Evolutionary conservation across 306 rosid genomes (phyloP).

Genomic region (Hippophae gyantsensis): DNA sequence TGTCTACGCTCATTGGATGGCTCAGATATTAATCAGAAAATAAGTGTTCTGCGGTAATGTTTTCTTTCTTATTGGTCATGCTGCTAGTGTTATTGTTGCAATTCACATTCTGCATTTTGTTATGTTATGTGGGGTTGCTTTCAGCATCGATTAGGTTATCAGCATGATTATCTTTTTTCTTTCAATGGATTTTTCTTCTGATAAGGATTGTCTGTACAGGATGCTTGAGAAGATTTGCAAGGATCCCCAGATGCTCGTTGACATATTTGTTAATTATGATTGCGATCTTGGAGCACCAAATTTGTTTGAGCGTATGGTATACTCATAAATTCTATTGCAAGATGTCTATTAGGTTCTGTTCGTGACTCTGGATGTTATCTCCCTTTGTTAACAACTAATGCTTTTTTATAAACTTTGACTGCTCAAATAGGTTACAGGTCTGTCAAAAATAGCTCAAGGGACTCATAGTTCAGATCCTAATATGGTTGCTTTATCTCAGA

Average conservation of each 20-base stretch:
- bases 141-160: slow-evolving; percentile 7
- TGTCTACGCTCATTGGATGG: slow-evolving; percentile 87
- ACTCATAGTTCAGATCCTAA: slow-evolving; percentile 72
- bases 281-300: slow-evolving; percentile 99
- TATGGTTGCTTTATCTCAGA: slow-evolving; percentile 55
- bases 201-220: slow-evolving; percentile 44
- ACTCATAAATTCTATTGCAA: slow-evolving; percentile 12
- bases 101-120: background rate
- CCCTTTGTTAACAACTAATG: slow-evolving; percentile 11
- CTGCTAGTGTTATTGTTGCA: slow-evolving; percentile 1
- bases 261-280: slow-evolving; percentile 95
- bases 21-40: slow-evolving; percentile 73
- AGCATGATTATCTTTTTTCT: too few species aligned
- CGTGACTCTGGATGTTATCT: background rate
- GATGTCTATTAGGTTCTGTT: slow-evolving; percentile 10
- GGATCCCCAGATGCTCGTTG: slow-evolving; percentile 98
- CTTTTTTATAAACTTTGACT: slow-evolving; percentile 19
- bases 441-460: slow-evolving; percentile 91
- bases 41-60: slow-evolving; percentile 80
- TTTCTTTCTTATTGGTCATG: slow-evolving; percentile 24
- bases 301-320: slow-evolving; percentile 95
- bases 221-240: slow-evolving; percentile 91
- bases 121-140: slow-evolving; percentile 3
- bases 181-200: slow-evolving; percentile 20
- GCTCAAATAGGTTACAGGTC: slow-evolving; percentile 66